These are phyloP conservation scores for Metschnikowia lunata DNA, from an alignment of 805 yeast genomes.

Conservation along the genomic window DNA sequence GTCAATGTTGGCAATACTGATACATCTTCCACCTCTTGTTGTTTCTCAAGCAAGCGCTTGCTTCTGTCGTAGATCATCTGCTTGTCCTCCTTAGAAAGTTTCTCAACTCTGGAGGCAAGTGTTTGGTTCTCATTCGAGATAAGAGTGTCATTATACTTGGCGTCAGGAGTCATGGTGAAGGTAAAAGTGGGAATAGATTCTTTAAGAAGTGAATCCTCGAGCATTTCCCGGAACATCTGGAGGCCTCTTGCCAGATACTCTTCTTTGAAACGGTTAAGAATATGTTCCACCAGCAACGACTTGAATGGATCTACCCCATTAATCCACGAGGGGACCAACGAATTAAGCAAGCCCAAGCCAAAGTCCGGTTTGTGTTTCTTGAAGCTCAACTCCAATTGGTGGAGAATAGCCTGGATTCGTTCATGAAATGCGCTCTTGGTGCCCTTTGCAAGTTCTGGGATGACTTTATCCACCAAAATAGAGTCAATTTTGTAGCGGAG, in stretches of 20 bases:
- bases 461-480: slow-evolving; percentile 41
- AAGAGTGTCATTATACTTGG: slow-evolving; percentile 46
- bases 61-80: slow-evolving; percentile 59
- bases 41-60: slow-evolving; percentile 53
- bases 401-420: slow-evolving; percentile 78
- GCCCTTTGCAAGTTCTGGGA: slow-evolving; percentile 28
- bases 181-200: slow-evolving; percentile 52
- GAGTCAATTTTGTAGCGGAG: slow-evolving; percentile 47
- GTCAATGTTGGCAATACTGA: slow-evolving; percentile 76
- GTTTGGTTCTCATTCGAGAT: slow-evolving; percentile 54
- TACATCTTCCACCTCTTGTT: slow-evolving; percentile 65
- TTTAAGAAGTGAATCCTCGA: slow-evolving; percentile 48
- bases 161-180: slow-evolving; percentile 73
- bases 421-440: slow-evolving; percentile 23
- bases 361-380: slow-evolving; percentile 87
- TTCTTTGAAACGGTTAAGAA: slow-evolving; percentile 53
- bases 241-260: slow-evolving; percentile 52
- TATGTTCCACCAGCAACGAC: slow-evolving; percentile 58
- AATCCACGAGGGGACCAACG: slow-evolving; percentile 81
- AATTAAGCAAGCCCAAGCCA: slow-evolving; percentile 72
- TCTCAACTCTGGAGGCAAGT: slow-evolving; percentile 39
- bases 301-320: slow-evolving; percentile 76
- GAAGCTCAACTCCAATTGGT: slow-evolving; percentile 78
- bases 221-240: slow-evolving; percentile 53
- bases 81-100: slow-evolving; percentile 52